phyloP scores from a whole-genome alignment of 208 protist species.

The Spongospora subterranea region DNA sequence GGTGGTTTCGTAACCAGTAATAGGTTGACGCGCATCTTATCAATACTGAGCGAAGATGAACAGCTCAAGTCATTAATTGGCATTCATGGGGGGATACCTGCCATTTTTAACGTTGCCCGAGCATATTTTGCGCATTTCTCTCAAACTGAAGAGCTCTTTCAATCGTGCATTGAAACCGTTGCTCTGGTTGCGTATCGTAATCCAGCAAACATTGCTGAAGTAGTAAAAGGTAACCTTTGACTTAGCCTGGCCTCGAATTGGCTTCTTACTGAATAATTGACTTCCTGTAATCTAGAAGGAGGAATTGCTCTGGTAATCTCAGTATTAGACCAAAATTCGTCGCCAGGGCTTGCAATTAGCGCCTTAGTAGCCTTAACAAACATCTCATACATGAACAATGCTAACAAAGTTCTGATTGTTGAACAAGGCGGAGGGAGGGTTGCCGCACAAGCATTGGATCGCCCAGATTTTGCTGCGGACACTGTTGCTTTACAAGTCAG shows the following conservation, averaged over 20 bases:
- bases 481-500: constrained; percentile 12
- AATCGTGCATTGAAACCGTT: background rate
- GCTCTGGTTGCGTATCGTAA: constrained; percentile 32
- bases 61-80: constrained; percentile 46
- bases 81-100: constrained; percentile 26
- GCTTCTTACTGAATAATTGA: background rate
- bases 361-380: constrained; percentile 45
- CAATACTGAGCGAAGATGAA: constrained; percentile 14
- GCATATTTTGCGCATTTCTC: background rate
- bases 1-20: background rate
- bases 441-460: background rate
- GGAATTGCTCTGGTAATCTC: constrained; percentile 26
- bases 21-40: background rate
- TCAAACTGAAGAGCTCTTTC: background rate
- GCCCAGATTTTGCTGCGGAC: background rate
- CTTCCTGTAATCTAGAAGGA: background rate
- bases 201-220: constrained; percentile 19
- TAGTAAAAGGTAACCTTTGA: constrained; percentile 22
- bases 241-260: too few relatives aligned
- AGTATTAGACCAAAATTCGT: background rate
- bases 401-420: constrained; percentile 27
- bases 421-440: background rate
- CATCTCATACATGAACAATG: background rate
- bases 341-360: background rate
- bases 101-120: constrained; percentile 13